phyloP scores from a whole-genome alignment of 306 rosid species.

The Gynostemma pentaphyllum region DNA sequence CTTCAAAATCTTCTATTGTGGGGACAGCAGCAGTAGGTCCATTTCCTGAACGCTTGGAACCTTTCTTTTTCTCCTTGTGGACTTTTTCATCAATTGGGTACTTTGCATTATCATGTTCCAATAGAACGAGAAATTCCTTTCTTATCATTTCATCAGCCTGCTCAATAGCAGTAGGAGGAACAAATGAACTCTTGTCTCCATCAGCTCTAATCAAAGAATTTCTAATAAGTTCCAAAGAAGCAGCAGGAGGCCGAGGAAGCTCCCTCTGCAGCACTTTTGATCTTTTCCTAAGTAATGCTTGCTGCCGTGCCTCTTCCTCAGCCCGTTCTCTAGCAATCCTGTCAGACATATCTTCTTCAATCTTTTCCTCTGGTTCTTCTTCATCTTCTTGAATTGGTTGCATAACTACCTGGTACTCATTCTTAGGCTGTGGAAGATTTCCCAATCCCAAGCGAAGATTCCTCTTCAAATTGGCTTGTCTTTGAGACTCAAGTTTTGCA shows the following conservation, averaged over 20 bases:
- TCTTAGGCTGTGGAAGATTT: constrained; percentile 68
- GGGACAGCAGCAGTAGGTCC: constrained; percentile 38
- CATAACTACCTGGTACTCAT: constrained; percentile 81
- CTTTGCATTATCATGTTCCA: constrained; percentile 86
- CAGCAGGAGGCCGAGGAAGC: constrained; percentile 89
- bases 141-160: constrained; percentile 79
- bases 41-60: constrained; percentile 40
- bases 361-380: constrained; percentile 67
- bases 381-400: constrained; percentile 69
- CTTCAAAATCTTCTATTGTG: constrained; percentile 64
- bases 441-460: constrained; percentile 63
- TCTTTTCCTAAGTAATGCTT: constrained; percentile 79
- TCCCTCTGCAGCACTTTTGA: constrained; percentile 91
- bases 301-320: constrained; percentile 74
- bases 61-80: constrained; percentile 65
- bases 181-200: constrained; percentile 92
- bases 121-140: constrained; percentile 56
- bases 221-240: constrained; percentile 63
- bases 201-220: constrained; percentile 73
- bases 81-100: constrained; percentile 60
- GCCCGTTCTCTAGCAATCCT: constrained; percentile 85
- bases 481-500: constrained; percentile 58
- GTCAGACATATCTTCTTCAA: constrained; percentile 95
- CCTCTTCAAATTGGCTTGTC: constrained; percentile 64
- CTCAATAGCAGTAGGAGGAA: constrained; percentile 83